Evolutionary conservation across 2,329 filamentous ascomycete genomes (phyloP).

Genomic region (Microcera coccophila): DNA sequence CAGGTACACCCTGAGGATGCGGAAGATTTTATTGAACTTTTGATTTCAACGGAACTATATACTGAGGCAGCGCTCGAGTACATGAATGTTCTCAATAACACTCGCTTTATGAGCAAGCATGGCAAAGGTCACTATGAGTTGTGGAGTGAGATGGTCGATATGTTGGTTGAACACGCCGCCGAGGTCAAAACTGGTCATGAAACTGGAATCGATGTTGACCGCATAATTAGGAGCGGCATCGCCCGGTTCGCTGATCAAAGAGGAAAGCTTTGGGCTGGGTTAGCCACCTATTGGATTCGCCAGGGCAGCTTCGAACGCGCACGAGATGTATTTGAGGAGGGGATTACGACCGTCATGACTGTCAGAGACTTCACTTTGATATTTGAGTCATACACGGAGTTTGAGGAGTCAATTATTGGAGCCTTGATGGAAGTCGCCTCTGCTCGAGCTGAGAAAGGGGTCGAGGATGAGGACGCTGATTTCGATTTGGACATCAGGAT

Average conservation of each 20-base stretch:
- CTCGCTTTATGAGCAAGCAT: conserved; percentile 85
- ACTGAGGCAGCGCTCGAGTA: conserved; percentile 89
- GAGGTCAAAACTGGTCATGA: conserved; percentile 78
- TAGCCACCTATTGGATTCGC: conserved; percentile 96
- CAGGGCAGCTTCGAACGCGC: conserved; percentile 89
- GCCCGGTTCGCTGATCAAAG: conserved; percentile 86
- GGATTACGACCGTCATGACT: conserved; percentile 96
- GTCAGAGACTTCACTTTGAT: conserved; percentile 95
- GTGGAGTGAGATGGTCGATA: conserved; percentile 96
- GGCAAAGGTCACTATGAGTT: conserved; percentile 94
- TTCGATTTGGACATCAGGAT: conserved; percentile 94
- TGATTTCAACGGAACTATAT: conserved; percentile 76
- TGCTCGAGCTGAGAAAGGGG: conserved; percentile 70
- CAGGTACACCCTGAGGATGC: conserved; percentile 93
- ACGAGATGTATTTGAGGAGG: conserved; percentile 91
- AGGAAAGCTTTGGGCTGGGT: conserved; percentile 89
- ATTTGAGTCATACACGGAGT: conserved; percentile 94
- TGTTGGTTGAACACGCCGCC: conserved; percentile 85
- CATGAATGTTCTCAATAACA: conserved; percentile 87
- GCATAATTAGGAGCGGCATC: conserved; percentile 89
- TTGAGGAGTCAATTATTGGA: conserved; percentile 92
- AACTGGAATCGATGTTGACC: conserved; percentile 82
- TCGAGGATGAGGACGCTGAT: conserved; percentile 77
- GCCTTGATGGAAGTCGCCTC: conserved; percentile 87
- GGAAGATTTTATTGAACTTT: conserved; percentile 90